A percentile compares a stretch with the other conserved stretches of the same genome.
Conservation (phyloP, 805 yeast genomes). For the Candida succiphila region DNA sequence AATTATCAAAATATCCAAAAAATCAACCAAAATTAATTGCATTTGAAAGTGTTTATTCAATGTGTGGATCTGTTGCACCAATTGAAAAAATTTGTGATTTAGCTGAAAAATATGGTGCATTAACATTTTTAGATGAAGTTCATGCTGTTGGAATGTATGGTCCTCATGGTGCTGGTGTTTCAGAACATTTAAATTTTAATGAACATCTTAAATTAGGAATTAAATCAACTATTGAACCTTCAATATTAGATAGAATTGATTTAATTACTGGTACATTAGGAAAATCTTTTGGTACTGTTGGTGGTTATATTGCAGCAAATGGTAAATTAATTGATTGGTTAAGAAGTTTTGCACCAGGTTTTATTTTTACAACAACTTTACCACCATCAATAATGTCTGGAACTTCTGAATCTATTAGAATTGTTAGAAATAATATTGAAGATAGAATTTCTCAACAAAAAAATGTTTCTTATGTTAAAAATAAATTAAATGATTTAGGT, state of each 20-base stretch:
- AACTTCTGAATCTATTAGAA: conserved; percentile 76
- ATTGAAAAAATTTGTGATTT: conserved; percentile 86
- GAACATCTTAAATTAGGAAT: conserved; percentile 65
- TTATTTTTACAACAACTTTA: conserved; percentile 90
- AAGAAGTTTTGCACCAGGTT: conserved; percentile 94
- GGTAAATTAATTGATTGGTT: conserved; percentile 84
- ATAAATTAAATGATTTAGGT: conserved; percentile 55
- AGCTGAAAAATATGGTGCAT: conserved; percentile 96
- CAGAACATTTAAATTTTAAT: conserved; percentile 89
- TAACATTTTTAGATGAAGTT: conserved; percentile 95
- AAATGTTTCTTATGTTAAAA: conserved; percentile 78
- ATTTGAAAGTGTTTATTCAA: conserved; percentile 93
- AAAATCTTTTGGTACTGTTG: conserved; percentile 94
- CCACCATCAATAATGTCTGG: conserved; percentile 99
- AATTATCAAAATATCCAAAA: conserved; percentile 71
- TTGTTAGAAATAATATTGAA: conserved; percentile 65
- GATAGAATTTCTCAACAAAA: conserved; percentile 80
- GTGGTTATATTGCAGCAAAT: conserved; percentile 94
- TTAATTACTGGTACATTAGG: conserved; percentile 97
- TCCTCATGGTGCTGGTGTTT: conserved; percentile 99
- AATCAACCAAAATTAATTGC: conserved; percentile 93
- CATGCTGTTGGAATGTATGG: conserved; percentile 99
- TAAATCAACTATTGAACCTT: conserved; percentile 37
- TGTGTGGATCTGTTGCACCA: conserved; percentile 97
- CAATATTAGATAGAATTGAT: conserved; percentile 84